Percentiles rank a stretch among this genome's conserved stretches.
These are phyloP conservation scores for Knoxia roxburghii DNA, from an alignment of 257 asterid species.

Conservation along the genomic window DNA sequence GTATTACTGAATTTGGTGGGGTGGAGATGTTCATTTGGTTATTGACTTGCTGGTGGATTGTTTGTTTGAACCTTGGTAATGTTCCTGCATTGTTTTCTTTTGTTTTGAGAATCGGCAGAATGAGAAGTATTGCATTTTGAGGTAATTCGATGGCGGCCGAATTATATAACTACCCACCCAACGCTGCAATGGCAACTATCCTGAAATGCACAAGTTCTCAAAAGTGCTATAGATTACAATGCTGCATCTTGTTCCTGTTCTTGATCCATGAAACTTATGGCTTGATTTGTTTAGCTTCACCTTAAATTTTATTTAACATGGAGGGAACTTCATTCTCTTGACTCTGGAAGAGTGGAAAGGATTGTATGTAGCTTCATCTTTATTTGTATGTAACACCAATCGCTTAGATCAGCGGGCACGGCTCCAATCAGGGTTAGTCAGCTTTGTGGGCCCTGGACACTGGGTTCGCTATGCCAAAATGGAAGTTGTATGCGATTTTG, in stretches of 20 bases:
- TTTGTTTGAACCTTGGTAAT: neutral
- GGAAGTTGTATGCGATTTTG: no score
- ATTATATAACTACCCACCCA: neutral
- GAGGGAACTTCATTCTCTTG: neutral
- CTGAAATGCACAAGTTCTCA: neutral
- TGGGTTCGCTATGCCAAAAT: no score
- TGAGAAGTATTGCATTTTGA: neutral
- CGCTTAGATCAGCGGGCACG: no score
- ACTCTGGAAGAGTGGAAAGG: no score
- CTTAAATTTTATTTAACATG: neutral
- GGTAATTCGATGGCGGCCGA: neutral
- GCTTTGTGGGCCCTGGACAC: no score
- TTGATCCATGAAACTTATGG: no score
- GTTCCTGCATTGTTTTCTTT: constrained; percentile 1
- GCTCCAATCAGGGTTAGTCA: no score
- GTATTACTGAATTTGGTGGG: neutral
- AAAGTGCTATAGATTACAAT: no score
- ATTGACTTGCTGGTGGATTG: neutral
- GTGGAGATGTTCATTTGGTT: neutral
- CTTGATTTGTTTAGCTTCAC: neutral
- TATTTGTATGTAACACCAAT: no score
- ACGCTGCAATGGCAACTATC: neutral
- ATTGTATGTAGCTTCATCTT: no score
- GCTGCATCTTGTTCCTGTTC: neutral
- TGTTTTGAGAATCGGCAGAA: neutral